Evolutionary conservation across 1,284 basidiomycete genomes (phyloP), one percentile per base, ranked within the genome.

Genomic region (Trametes hirsuta): DNA sequence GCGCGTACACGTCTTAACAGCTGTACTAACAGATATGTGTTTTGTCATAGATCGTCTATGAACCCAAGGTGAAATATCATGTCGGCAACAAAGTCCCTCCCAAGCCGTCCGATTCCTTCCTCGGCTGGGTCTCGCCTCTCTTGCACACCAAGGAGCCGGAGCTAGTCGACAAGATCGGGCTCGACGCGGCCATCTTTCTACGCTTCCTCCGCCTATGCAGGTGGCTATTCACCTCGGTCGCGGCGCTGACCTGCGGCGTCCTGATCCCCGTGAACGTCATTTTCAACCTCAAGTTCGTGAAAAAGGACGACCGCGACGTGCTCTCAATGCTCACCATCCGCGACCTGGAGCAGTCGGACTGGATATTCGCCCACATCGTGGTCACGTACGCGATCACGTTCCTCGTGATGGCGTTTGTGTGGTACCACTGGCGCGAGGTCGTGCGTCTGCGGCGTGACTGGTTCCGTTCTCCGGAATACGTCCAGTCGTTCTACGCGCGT

Each of bases 171-270:
- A 95, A 96, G 73, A 84, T 98, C 69, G 97, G 94, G 15, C 85
- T 98, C 21, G 97, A 99, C 73, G 97, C 96, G 0, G 90, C 95
- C 51, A 85, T 92, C 12, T 99, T 94, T 75, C 85, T 99, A 18
- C 90, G 96, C 22, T 98, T 99, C 74, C 82, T 91, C 30, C 88
- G 95, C 62, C 88, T 99, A 79, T 84, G 93, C 70, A 87, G 95
- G 25, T 86, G 84, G 80, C 78, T 93, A 41, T 96, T 95, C 79
- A 78, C 84, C 45, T 75, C 78, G 41, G 81, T 95, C 55, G 86
- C 91, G 1, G 51, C 84, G 52, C 77, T 94, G 51, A 81, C 86
- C 45, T 92, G 91, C 66, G 85, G 79, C 15, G 79, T 95, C 39
- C 85, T 98, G 62, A 84, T 97, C 59, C 93, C 94, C 24, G 80